A percentile compares a stretch with the other conserved stretches of the same genome.
Conservation (phyloP, 768 basidiomycete species). For the Agrocybe chaxingu region DNA sequence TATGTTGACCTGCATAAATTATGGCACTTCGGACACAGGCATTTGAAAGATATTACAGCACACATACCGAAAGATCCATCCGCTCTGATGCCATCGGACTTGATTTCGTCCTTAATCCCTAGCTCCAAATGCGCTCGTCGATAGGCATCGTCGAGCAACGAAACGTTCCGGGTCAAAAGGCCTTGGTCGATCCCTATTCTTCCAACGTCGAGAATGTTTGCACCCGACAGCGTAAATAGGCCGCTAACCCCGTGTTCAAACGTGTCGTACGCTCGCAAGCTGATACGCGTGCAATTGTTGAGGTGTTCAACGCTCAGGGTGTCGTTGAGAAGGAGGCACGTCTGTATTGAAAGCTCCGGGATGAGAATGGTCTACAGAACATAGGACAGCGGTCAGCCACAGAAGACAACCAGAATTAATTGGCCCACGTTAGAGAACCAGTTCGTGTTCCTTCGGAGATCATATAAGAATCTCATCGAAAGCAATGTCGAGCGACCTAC, state of each 20-base stretch:
- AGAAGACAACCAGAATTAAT: background rate
- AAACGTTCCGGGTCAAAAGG: conserved; percentile 37
- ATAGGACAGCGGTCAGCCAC: background rate
- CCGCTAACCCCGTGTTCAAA: conserved; percentile 42
- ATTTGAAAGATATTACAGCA: background rate
- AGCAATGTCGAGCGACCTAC: conserved; percentile 15
- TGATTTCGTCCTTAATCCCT: conserved; percentile 39
- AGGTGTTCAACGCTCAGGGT: conserved; percentile 40
- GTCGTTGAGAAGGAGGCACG: conserved; percentile 52
- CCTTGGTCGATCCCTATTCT: conserved; percentile 56
- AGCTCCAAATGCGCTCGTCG: conserved; percentile 49
- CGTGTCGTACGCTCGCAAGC: conserved; percentile 45
- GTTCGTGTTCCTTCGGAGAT: conserved; percentile 52
- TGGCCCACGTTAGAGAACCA: conserved; percentile 57
- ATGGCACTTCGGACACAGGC: background rate
- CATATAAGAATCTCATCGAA: background rate
- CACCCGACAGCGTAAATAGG: conserved; percentile 53
- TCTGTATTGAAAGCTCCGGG: conserved; percentile 54
- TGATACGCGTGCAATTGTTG: conserved; percentile 47
- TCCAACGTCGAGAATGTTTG: conserved; percentile 64
- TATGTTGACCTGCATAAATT: conserved; percentile 44
- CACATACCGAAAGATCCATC: conserved; percentile 47
- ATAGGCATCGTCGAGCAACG: conserved; percentile 49
- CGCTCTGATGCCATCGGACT: conserved; percentile 58
- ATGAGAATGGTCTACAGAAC: conserved; percentile 52